phyloP scores from a whole-genome alignment of 352 stramenopile species.

The Globisporangium carolinianum region DNA sequence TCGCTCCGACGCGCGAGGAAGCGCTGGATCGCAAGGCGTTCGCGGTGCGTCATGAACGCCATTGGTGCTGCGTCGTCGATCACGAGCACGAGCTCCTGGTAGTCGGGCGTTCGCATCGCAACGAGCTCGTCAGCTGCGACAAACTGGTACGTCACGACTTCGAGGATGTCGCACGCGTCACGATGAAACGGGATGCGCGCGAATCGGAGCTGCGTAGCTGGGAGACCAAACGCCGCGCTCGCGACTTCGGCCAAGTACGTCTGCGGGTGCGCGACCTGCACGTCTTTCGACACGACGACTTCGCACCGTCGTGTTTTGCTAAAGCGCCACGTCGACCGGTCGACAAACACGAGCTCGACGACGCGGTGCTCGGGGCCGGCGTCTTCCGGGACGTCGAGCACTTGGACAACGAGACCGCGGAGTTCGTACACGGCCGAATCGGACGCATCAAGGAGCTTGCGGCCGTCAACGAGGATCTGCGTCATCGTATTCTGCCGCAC shows the following conservation, averaged over 20 bases:
- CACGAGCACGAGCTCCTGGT: conserved; percentile 67
- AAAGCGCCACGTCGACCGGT: conserved; percentile 63
- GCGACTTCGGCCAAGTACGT: conserved; percentile 36
- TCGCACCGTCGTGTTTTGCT: conserved; percentile 44
- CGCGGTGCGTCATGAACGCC: conserved; percentile 29
- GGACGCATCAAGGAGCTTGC: conserved; percentile 57
- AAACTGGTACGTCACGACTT: conserved; percentile 56
- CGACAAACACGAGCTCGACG: conserved; percentile 61
- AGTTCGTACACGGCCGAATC: conserved; percentile 73
- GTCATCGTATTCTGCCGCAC: conserved; percentile 61
- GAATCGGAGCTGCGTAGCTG: conserved; percentile 42
- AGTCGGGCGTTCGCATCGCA: conserved; percentile 28
- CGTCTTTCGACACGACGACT: conserved; percentile 36
- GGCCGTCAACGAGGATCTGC: conserved; percentile 52
- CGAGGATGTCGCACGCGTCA: conserved; percentile 66
- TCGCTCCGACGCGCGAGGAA: conserved; percentile 59
- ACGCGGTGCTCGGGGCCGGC: conserved; percentile 42
- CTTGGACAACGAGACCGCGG: conserved; percentile 59
- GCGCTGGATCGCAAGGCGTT: conserved; percentile 43
- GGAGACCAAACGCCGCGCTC: conserved; percentile 37
- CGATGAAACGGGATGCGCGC: conserved; percentile 52
- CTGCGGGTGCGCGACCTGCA: conserved; percentile 18
- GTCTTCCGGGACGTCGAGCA: conserved; percentile 49
- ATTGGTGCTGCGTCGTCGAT: conserved; percentile 37
- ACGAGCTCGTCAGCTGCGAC: conserved; percentile 16